Percentiles rank a stretch among this genome's conserved stretches.
Evolutionary conservation across 164 flowering plant species (phyloP).

Genomic region (Houttuynia cordata): DNA sequence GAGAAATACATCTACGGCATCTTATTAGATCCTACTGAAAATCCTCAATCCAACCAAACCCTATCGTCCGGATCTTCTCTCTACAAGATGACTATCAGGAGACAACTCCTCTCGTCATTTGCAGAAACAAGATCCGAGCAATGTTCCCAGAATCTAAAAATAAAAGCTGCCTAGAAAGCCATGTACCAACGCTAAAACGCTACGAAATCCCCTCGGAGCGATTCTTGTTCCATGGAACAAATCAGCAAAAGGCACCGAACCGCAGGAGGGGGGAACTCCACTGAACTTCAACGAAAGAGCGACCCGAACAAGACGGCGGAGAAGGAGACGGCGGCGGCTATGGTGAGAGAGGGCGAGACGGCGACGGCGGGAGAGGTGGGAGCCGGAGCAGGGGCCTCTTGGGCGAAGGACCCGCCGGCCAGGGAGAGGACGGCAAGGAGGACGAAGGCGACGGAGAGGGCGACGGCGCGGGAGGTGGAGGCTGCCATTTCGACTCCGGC

Average conservation of each 20-base stretch:
- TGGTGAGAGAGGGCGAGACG: neutral
- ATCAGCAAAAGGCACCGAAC: neutral
- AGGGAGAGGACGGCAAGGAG: neutral
- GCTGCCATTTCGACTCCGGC: neutral
- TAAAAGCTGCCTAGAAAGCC: neutral
- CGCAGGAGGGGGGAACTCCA: neutral
- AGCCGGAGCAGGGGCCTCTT: neutral
- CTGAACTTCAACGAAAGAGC: neutral
- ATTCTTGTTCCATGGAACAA: neutral
- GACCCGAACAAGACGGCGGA: slow-evolving; percentile 2
- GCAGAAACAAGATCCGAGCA: neutral
- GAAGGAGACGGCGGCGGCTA: neutral
- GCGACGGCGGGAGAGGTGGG: neutral
- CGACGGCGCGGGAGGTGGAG: neutral
- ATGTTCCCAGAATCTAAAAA: no score
- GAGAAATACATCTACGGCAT: no score
- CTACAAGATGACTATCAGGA: no score
- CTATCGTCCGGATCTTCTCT: slow-evolving; percentile 3
- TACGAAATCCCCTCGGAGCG: neutral
- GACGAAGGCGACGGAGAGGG: neutral
- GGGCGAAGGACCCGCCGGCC: neutral
- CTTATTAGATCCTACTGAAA: no score
- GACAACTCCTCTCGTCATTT: neutral
- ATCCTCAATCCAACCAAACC: neutral
- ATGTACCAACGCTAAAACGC: neutral